phyloP scores from a whole-genome alignment of 2,329 filamentous ascomycete species.

The Ramichloridium luteum region DNA sequence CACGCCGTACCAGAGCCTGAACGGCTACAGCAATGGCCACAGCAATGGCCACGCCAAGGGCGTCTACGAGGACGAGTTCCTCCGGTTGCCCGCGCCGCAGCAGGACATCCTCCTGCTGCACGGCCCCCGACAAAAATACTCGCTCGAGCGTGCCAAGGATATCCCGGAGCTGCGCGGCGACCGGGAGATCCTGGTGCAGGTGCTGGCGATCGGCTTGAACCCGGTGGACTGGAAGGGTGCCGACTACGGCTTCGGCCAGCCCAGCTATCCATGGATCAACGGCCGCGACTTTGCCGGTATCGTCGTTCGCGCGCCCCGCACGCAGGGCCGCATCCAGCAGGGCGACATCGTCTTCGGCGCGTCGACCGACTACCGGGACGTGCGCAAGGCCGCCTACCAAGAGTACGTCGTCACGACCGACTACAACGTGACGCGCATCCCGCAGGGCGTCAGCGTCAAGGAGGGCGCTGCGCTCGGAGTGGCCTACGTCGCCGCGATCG shows the following conservation, averaged over 20 bases:
- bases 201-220: conserved; percentile 56
- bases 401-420: conserved; percentile 53
- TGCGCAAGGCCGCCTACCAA: conserved; percentile 60
- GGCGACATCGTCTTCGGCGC: conserved; percentile 52
- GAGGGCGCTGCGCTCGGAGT: conserved; percentile 55
- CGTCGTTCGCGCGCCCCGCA: conserved; percentile 39
- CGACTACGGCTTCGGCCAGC: conserved; percentile 59
- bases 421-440: conserved; percentile 54
- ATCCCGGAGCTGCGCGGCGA: conserved; percentile 24
- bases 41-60: conserved; percentile 6
- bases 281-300: conserved; percentile 58
- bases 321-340: conserved; percentile 38
- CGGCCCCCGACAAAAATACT: conserved; percentile 25
- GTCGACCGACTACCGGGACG: conserved; percentile 62
- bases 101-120: conserved; percentile 26
- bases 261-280: conserved; percentile 54
- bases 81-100: conserved; percentile 21
- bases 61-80: conserved; percentile 19
- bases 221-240: conserved; percentile 64
- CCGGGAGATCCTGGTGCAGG: conserved; percentile 50
- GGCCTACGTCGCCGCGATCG: conserved; percentile 55
- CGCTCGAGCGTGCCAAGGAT: conserved; percentile 19
- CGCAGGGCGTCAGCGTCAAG: conserved; percentile 39
- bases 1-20: neutral
- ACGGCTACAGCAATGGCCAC: conserved; percentile 11